These are phyloP conservation scores for Asterochloris erici DNA, from an alignment of 139 green algal species.

Conservation along the genomic window DNA sequence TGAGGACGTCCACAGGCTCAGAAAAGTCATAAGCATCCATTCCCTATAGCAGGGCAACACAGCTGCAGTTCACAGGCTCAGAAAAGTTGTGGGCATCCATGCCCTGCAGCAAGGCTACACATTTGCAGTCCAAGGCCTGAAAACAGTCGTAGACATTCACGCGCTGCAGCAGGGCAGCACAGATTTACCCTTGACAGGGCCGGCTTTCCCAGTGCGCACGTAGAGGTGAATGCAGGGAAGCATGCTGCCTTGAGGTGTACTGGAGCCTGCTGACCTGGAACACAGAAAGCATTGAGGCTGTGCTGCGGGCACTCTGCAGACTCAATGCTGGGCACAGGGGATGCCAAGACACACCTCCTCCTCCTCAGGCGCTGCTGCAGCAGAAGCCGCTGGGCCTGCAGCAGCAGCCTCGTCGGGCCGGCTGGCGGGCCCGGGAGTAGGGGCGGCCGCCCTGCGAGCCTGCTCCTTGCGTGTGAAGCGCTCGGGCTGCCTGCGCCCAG, in stretches of 20 bases:
- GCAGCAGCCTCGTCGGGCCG: constrained; percentile 6
- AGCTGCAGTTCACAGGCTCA: background rate
- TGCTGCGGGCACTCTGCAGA: background rate
- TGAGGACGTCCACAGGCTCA: constrained; percentile 62
- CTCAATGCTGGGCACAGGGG: background rate
- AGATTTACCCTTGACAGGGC: too few species aligned
- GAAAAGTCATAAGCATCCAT: constrained; percentile 80
- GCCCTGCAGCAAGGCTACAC: too few species aligned
- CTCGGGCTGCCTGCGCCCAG: constrained; percentile 19
- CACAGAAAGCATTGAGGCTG: background rate
- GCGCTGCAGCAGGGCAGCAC: too few species aligned
- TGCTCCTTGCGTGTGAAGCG: constrained; percentile 69
- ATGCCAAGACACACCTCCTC: too few species aligned
- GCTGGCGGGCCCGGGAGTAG: constrained; percentile 17
- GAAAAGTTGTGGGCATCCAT: background rate
- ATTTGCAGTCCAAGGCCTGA: too few species aligned
- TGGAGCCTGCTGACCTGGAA: too few species aligned
- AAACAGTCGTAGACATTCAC: too few species aligned
- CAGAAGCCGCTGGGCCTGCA: constrained; percentile 13
- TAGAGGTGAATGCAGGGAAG: too few species aligned
- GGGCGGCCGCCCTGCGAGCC: constrained; percentile 22
- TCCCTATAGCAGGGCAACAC: constrained; percentile 14
- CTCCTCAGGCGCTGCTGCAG: background rate
- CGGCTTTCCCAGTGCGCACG: too few species aligned
- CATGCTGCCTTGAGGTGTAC: too few species aligned